phyloP scores from a whole-genome alignment of 352 stramenopile species.

The Blastocystis sp. region DNA sequence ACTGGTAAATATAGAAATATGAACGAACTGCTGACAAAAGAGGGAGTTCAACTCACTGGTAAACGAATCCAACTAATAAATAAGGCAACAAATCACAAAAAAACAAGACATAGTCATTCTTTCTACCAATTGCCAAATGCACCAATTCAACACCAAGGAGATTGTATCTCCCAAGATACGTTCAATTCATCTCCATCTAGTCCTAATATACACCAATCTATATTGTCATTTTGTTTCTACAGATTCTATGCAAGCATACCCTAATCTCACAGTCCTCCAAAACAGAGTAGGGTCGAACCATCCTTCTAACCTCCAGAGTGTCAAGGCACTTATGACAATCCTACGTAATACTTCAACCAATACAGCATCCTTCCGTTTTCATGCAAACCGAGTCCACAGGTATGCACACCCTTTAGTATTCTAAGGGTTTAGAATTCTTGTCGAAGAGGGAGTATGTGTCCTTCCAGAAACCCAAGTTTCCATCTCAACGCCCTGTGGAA shows the following conservation, averaged over 20 bases:
- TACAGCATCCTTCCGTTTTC: background rate
- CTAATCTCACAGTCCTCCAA: constrained; percentile 32
- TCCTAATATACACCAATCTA: too few relatives aligned
- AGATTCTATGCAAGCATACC: background rate
- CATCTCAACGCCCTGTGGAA: constrained; percentile 65
- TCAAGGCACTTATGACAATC: constrained; percentile 30
- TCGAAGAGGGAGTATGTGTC: constrained; percentile 61
- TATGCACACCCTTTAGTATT: background rate
- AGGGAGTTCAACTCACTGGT: too few relatives aligned
- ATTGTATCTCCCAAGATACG: too few relatives aligned
- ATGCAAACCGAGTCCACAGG: constrained; percentile 21
- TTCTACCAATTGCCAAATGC: too few relatives aligned
- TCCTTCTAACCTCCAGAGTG: background rate
- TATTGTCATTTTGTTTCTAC: too few relatives aligned
- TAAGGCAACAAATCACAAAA: too few relatives aligned
- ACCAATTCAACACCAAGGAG: too few relatives aligned
- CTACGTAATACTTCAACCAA: constrained; percentile 20
- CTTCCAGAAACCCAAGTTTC: constrained; percentile 58
- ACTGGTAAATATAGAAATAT: too few relatives aligned
- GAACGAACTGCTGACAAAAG: too few relatives aligned
- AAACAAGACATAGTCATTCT: too few relatives aligned
- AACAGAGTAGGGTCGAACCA: background rate
- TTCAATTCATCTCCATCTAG: too few relatives aligned
- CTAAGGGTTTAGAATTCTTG: constrained; percentile 47
- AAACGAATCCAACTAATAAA: too few relatives aligned